Evolutionary conservation across 2,329 filamentous ascomycete genomes (phyloP), one percentile per base, ranked within the genome.

Genomic region (Fusarium sterilihyphosum): DNA sequence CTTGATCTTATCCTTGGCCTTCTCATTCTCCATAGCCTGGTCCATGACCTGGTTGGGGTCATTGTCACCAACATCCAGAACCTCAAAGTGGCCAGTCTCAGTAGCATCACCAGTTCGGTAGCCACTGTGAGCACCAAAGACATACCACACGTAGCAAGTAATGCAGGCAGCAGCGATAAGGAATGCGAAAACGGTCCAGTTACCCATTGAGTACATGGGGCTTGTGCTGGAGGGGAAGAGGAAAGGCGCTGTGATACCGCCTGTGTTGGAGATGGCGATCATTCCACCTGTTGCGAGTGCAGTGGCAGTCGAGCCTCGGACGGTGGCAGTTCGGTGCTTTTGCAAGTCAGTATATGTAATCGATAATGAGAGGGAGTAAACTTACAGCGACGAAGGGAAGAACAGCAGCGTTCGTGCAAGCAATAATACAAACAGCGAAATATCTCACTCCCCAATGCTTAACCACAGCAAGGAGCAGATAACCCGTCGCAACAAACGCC

Each of bases 141-240:
- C 74, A 38, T 79, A 79, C 80, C 80, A 81, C 29, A 78, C 75
- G 41, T 79, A 81, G 17, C 73, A 24, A 11, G 79, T 79, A 49
- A 80, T 77, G 7, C 65, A 14, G 11, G 71, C 77, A 8, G 79
- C 77, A 8, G 72, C 50, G 17, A 77, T 64, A 13, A 81, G 79
- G 68, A 81, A 81, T 14, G 71, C 78, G 37, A 81, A 81, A 7
- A 81, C 79, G 18, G 80, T 81, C 80, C 80, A 81, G 74, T 81
- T 81, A 33, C 80, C 79, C 80, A 80, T 81, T 3, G 76, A 73
- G 68, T 81, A 81, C 79, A 81, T 80, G 56, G 80, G 80, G 1
- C 71, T 75, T 22, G 77, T 78, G 66, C 44, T 71, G 61, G 78
- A 68, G 7, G 80, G 80, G 73, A 82, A 82, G 22, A 81, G 70